Conservation (phyloP, 495 filamentous ascomycete genomes). For the Corynascus novoguineensis region DNA sequence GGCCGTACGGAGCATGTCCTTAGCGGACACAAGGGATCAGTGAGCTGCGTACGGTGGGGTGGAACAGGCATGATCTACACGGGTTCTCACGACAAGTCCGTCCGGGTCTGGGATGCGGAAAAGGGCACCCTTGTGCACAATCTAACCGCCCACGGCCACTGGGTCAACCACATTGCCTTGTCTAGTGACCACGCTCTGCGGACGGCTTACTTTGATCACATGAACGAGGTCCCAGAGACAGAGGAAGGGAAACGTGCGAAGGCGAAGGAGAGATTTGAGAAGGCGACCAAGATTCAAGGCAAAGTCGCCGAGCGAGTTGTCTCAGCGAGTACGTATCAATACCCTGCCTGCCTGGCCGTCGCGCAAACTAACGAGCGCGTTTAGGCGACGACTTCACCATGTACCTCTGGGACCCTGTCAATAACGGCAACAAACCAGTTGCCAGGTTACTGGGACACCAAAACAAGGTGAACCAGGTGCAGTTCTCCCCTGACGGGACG, state of each 20-base stretch:
- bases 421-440: conserved; percentile 69
- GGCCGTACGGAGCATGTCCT: conserved; percentile 74
- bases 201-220: conserved; percentile 84
- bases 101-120: conserved; percentile 84
- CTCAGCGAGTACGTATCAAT: conserved; percentile 56
- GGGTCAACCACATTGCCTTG: conserved; percentile 92
- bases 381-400: conserved; percentile 89
- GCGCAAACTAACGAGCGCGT: conserved; percentile 4
- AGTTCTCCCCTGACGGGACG: conserved; percentile 82
- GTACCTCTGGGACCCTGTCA: conserved; percentile 87
- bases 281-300: conserved; percentile 74
- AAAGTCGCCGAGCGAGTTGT: conserved; percentile 80
- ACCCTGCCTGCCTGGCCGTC: background rate
- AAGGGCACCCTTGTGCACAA: conserved; percentile 75
- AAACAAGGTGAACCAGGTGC: conserved; percentile 93
- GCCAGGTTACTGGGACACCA: conserved; percentile 88
- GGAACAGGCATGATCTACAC: conserved; percentile 68
- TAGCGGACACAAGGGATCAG: conserved; percentile 79
- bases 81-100: conserved; percentile 76
- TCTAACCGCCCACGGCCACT: conserved; percentile 79
- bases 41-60: conserved; percentile 92
- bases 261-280: conserved; percentile 79
- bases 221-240: conserved; percentile 55
- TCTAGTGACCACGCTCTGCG: conserved; percentile 90
- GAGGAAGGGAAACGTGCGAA: conserved; percentile 67